phyloP scores from a whole-genome alignment of 164 flowering plant species.

The Stephania japonica region DNA sequence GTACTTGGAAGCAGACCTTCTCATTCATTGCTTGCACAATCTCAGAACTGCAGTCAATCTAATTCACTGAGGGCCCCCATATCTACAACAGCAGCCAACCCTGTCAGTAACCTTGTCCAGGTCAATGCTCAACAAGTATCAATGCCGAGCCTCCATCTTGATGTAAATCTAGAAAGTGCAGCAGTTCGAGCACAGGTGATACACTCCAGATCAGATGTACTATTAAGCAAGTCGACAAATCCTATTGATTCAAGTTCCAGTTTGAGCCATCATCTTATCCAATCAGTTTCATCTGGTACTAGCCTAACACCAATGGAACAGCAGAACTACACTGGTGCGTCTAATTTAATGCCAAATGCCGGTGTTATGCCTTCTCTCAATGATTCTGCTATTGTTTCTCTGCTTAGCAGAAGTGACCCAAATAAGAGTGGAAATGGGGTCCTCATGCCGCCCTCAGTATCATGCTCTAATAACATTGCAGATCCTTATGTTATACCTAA shows the following conservation, averaged over 20 bases:
- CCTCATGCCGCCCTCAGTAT: constrained; percentile 13
- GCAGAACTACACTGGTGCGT: constrained; percentile 15
- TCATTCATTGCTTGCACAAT: constrained; percentile 18
- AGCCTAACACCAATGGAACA: constrained; percentile 21
- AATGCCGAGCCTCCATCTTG: constrained; percentile 17
- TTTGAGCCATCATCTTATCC: constrained; percentile 20
- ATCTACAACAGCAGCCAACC: constrained; percentile 10
- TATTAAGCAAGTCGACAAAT: constrained; percentile 24
- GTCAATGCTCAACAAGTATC: constrained; percentile 12
- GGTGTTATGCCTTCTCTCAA: constrained; percentile 11
- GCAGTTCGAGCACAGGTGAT: constrained; percentile 33
- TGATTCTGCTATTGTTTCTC: constrained; percentile 16
- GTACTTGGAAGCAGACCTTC: constrained; percentile 25
- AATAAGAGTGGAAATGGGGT: constrained; percentile 12
- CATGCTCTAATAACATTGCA: constrained; percentile 11
- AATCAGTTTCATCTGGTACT: constrained; percentile 19
- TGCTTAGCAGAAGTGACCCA: constrained; percentile 22
- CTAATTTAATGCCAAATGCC: constrained; percentile 17
- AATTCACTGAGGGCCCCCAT: constrained; percentile 20
- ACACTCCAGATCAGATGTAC: constrained; percentile 24
- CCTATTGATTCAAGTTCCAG: constrained; percentile 21
- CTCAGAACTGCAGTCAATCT: constrained; percentile 18
- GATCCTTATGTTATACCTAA: constrained; percentile 9
- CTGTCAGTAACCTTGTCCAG: constrained; percentile 17
- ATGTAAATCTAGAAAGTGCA: constrained; percentile 19